A percentile compares a stretch with the other conserved stretches of the same genome.
Conservation (phyloP, 129 eudicot species). For the Sambucus nigra region DNA sequence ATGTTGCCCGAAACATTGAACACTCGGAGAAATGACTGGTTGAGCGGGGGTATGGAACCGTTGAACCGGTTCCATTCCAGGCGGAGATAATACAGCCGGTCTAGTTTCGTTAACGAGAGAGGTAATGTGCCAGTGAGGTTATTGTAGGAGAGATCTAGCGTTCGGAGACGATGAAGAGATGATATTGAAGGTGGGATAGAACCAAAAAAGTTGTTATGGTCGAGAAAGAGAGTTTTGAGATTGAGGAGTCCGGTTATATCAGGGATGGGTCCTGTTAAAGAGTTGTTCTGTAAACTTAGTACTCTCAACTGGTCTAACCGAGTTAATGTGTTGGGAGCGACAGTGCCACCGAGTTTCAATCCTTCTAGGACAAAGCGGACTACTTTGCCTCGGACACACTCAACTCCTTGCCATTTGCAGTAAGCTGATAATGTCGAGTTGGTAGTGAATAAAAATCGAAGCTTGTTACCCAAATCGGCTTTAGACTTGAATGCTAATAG, state of each 20-base stretch:
- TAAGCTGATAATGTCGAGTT: slow-evolving; percentile 16
- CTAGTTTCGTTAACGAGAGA: slow-evolving; percentile 16
- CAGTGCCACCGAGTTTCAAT: slow-evolving; percentile 40
- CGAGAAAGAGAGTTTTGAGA: slow-evolving; percentile 61
- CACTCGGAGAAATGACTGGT: slow-evolving; percentile 43
- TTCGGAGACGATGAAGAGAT: slow-evolving; percentile 59
- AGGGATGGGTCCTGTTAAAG: slow-evolving; percentile 77
- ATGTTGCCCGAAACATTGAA: slow-evolving; percentile 65
- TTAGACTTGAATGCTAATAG: slow-evolving; percentile 58
- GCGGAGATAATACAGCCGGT: slow-evolving; percentile 44
- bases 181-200: slow-evolving; percentile 50
- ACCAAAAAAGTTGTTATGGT: slow-evolving; percentile 53
- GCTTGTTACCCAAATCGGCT: slow-evolving; percentile 52
- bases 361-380: slow-evolving; percentile 40
- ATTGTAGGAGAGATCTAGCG: slow-evolving; percentile 66
- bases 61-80: slow-evolving; percentile 60
- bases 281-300: slow-evolving; percentile 61
- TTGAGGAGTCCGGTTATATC: slow-evolving; percentile 50
- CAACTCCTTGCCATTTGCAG: slow-evolving; percentile 74
- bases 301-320: slow-evolving; percentile 72
- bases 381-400: slow-evolving; percentile 39
- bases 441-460: slow-evolving; percentile 31
- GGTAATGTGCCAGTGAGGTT: slow-evolving; percentile 53
- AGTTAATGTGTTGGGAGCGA: slow-evolving; percentile 43
- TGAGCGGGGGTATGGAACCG: slow-evolving; percentile 70